Conservation (phyloP, 1,284 basidiomycete genomes). For the Ceratobasidium sp. region DNA sequence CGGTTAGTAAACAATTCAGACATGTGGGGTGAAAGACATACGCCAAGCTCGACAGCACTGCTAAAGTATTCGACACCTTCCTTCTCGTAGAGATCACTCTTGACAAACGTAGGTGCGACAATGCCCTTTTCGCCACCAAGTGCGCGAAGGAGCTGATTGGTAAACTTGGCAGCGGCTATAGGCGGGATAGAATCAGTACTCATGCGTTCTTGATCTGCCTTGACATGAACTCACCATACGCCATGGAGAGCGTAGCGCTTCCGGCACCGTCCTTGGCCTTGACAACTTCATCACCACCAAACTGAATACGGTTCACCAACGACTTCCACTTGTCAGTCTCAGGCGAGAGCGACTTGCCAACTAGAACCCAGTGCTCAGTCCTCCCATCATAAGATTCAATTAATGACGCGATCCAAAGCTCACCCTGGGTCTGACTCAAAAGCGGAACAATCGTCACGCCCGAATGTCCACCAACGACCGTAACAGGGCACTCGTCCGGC, state of each 20-base stretch:
- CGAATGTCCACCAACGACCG: conserved; percentile 97
- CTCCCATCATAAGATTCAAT: no score
- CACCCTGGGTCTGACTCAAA: conserved; percentile 86
- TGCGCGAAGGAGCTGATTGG: conserved; percentile 85
- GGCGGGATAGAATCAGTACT: neutral
- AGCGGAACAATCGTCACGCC: conserved; percentile 97
- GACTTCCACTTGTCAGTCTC: no score
- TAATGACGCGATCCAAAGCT: no score
- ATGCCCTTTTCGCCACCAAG: conserved; percentile 90
- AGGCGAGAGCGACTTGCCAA: no score
- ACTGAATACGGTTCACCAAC: conserved; percentile 92
- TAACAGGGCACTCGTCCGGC: conserved; percentile 77
- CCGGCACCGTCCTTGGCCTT: conserved; percentile 93
- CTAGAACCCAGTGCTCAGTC: no score
- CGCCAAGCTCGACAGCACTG: conserved; percentile 90
- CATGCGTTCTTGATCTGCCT: no score
- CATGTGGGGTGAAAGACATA: conserved; percentile 62
- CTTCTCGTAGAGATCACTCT: conserved; percentile 69
- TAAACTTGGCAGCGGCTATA: conserved; percentile 87
- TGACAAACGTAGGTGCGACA: conserved; percentile 88
- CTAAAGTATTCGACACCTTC: conserved; percentile 86
- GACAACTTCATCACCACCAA: conserved; percentile 95
- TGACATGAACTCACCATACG: no score
- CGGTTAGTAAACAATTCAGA: conserved; percentile 46
- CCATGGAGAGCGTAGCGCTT: conserved; percentile 91